Evolutionary conservation across 2,329 filamentous ascomycete genomes (phyloP).

Genomic region (Hypomyces rosellus): DNA sequence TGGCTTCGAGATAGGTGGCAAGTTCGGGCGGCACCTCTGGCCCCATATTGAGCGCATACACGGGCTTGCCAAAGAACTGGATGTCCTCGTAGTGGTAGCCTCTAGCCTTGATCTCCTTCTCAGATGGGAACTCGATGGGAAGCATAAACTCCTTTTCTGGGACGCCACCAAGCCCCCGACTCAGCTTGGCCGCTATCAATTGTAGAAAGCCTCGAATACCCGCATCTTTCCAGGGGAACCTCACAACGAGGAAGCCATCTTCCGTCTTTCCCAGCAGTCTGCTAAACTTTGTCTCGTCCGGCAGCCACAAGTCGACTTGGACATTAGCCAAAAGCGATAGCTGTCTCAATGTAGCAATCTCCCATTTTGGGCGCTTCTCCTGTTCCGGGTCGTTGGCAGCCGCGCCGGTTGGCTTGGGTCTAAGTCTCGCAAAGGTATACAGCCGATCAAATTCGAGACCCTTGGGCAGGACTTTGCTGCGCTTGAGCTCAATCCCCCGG

Average conservation of each 20-base stretch:
- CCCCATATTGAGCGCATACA: constrained; percentile 50
- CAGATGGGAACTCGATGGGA: constrained; percentile 56
- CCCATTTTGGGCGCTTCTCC: constrained; percentile 44
- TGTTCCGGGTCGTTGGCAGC: constrained; percentile 2
- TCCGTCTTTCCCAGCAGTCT: constrained; percentile 47
- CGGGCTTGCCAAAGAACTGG: constrained; percentile 56
- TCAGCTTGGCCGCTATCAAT: constrained; percentile 44
- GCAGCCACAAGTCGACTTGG: constrained; percentile 60
- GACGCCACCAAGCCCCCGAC: constrained; percentile 39
- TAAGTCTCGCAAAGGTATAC: constrained; percentile 69
- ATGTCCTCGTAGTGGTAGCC: constrained; percentile 57
- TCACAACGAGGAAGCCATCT: constrained; percentile 55
- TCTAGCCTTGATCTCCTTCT: constrained; percentile 49
- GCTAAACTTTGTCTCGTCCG: constrained; percentile 51
- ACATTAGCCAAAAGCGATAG: constrained; percentile 67
- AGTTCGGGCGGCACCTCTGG: constrained; percentile 57
- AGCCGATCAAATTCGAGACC: constrained; percentile 76
- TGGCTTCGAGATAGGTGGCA: constrained; percentile 58
- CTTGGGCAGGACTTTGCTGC: constrained; percentile 56
- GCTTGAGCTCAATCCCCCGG: constrained; percentile 63
- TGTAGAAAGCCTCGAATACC: constrained; percentile 44
- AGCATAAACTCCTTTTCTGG: constrained; percentile 61
- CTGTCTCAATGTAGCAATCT: constrained; percentile 64
- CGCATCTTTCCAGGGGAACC: constrained; percentile 55
- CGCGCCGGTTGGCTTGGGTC: constrained; percentile 4